phyloP scores from a whole-genome alignment of 2,329 filamentous ascomycete genomes.

The Colletotrichum sp. region DNA sequence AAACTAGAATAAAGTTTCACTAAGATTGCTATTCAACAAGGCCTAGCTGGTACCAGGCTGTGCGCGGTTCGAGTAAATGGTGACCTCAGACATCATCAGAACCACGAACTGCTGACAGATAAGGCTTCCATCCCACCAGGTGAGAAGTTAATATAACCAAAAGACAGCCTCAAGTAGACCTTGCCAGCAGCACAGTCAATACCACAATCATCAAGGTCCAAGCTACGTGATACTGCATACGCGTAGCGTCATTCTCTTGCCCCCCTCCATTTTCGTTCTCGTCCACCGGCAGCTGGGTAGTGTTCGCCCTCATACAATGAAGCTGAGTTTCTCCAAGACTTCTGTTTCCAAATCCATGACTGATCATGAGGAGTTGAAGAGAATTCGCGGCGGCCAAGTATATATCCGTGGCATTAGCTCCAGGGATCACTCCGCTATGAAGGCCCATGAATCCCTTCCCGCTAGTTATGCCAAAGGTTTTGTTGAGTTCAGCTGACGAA shows the following conservation, averaged over 20 bases:
- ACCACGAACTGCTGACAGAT: no score
- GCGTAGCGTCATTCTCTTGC: neutral
- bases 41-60: neutral
- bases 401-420: neutral
- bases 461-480: neutral
- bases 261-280: neutral
- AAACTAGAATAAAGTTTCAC: no score
- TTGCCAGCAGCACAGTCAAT: neutral
- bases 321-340: neutral
- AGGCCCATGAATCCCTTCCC: neutral
- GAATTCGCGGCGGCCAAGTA: neutral
- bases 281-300: neutral
- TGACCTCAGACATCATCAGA: neutral
- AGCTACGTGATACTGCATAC: neutral
- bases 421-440: neutral
- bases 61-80: neutral
- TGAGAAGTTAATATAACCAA: no score
- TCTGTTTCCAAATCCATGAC: neutral
- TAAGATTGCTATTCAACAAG: neutral
- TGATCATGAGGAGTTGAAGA: conserved; percentile 4
- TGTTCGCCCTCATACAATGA: neutral
- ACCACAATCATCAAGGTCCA: neutral
- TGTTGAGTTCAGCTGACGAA: neutral
- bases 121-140: no score
- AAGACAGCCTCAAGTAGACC: neutral